phyloP scores from a whole-genome alignment of 345 rosid species.

The Citrus sinensis region DVS_A1.0 CM039163.1:4998501-4999000 shows the following conservation, averaged over 20 bases:
- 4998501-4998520: background rate
- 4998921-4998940: background rate
- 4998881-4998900: background rate
- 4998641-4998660: background rate
- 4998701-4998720: background rate
- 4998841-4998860: background rate
- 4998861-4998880: background rate
- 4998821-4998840: background rate
- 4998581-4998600: background rate
- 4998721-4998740: background rate
- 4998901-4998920: background rate
- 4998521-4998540: background rate
- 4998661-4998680: background rate
- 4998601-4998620: background rate
- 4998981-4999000: slow-evolving; percentile 89
- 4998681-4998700: background rate
- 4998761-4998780: background rate
- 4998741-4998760: background rate
- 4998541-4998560: background rate
- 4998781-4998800: background rate
- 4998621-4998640: background rate
- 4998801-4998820: background rate
- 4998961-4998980: slow-evolving; percentile 72
- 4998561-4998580: background rate
- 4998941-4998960: slow-evolving; percentile 67